phyloP scores from a whole-genome alignment of 2,329 filamentous ascomycete species.

The Trichophyton rubrum region DNA sequence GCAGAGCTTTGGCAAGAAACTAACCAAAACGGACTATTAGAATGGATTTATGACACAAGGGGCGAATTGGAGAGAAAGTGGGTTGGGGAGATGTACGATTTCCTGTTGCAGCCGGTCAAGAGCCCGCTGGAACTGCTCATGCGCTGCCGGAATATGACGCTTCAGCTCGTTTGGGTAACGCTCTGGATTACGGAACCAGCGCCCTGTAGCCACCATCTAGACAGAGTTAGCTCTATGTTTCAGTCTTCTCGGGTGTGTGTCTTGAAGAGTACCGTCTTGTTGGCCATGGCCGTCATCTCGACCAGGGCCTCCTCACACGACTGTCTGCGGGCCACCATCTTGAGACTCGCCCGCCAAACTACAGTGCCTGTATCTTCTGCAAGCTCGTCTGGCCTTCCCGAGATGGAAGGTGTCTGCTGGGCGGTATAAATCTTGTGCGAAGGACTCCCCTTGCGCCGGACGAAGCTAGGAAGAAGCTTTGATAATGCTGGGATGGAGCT shows the following conservation, averaged over 20 bases:
- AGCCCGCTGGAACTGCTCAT: conserved; percentile 30
- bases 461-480: not conserved
- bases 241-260: not conserved
- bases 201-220: conserved; percentile 31
- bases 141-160: conserved; percentile 25
- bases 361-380: not conserved
- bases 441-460: not conserved
- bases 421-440: not conserved
- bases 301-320: conserved; percentile 22
- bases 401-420: not conserved
- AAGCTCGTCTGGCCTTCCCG: not conserved
- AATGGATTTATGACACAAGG: not conserved
- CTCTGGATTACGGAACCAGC: conserved; percentile 29
- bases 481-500: not conserved
- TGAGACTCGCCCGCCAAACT: not conserved
- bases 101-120: conserved; percentile 31
- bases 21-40: conserved; percentile 10
- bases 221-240: not conserved
- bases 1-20: conserved; percentile 33
- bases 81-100: conserved; percentile 23
- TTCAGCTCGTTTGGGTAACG: conserved; percentile 26
- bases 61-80: not conserved
- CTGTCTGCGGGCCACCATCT: not conserved
- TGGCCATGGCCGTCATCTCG: conserved; percentile 25
- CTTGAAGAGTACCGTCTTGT: conserved; percentile 23